A percentile compares a stretch with the other conserved stretches of the same genome.
phyloP scores from a whole-genome alignment of 441 rosid species.

The Euphorbia celastroides region DNA sequence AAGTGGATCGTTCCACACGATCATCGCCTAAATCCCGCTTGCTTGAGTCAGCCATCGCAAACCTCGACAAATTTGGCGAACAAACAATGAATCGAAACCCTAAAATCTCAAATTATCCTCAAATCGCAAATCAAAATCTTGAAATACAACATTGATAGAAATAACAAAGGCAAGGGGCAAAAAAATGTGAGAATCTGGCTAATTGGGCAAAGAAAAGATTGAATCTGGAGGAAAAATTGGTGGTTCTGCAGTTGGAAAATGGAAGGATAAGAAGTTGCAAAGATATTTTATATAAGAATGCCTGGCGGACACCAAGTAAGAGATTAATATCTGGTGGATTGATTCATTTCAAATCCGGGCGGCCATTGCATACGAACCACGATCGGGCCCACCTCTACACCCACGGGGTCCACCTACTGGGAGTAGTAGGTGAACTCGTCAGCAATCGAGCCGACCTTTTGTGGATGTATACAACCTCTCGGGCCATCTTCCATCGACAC shows the following conservation, averaged over 20 bases:
- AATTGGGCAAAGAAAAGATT: conserved; percentile 15
- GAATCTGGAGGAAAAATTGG: conserved; percentile 10
- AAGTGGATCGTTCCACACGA: conserved; percentile 30
- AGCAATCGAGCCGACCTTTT: conserved; percentile 13
- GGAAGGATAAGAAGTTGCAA: not conserved
- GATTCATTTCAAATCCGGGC: conserved; percentile 35
- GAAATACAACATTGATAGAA: not conserved
- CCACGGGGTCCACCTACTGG: conserved; percentile 16
- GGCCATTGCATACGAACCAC: conserved; percentile 14
- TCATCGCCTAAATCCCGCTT: conserved; percentile 37
- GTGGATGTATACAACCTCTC: too few species aligned
- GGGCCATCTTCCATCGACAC: too few species aligned
- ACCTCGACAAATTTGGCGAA: conserved; percentile 4
- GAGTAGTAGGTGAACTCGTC: conserved; percentile 24
- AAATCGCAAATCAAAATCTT: not conserved
- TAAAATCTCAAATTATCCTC: conserved; percentile 10
- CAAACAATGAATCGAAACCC: conserved; percentile 11
- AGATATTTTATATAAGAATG: conserved; percentile 5
- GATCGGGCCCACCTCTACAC: not conserved
- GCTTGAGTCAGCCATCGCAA: conserved; percentile 46
- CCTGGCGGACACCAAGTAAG: conserved; percentile 34
- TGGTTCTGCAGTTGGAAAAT: not conserved
- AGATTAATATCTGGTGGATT: conserved; percentile 20
- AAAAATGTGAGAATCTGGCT: not conserved
- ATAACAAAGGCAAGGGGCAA: not conserved